phyloP scores from a whole-genome alignment of 1,284 basidiomycete genomes.

The Trametes sp. region DNA sequence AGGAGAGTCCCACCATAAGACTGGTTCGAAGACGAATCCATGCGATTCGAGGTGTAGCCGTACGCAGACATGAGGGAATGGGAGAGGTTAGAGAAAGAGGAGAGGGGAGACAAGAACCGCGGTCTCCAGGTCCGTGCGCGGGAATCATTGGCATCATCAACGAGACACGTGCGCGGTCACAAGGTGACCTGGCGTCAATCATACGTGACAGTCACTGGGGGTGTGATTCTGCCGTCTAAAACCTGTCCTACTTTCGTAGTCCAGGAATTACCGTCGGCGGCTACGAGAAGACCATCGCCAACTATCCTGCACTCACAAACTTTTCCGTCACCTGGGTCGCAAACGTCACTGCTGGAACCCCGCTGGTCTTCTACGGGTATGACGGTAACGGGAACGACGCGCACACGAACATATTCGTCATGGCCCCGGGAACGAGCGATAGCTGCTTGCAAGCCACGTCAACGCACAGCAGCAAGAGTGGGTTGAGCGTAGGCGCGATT shows the following conservation, averaged over 20 bases:
- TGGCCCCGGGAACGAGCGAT: not conserved
- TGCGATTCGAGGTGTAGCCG: too few species aligned
- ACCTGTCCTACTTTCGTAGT: conserved; percentile 3
- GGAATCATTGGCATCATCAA: too few species aligned
- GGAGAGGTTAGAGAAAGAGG: too few species aligned
- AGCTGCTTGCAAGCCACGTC: not conserved
- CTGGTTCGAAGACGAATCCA: too few species aligned
- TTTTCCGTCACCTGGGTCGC: not conserved
- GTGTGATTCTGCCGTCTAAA: not conserved
- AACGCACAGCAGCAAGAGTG: not conserved
- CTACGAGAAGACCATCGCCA: not conserved
- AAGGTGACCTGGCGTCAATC: not conserved
- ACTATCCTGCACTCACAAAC: not conserved
- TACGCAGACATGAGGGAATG: too few species aligned
- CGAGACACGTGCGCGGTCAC: too few species aligned
- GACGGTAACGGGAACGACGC: not conserved
- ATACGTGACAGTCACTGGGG: not conserved
- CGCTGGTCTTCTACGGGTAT: not conserved
- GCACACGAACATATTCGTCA: not conserved
- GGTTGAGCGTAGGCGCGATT: not conserved
- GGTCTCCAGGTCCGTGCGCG: too few species aligned
- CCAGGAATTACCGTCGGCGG: not conserved
- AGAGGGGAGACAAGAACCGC: too few species aligned
- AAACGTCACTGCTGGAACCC: not conserved
- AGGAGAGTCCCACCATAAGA: too few species aligned